phyloP scores from a whole-genome alignment of 805 yeast genomes.

The Ogataea methylovora region DNA sequence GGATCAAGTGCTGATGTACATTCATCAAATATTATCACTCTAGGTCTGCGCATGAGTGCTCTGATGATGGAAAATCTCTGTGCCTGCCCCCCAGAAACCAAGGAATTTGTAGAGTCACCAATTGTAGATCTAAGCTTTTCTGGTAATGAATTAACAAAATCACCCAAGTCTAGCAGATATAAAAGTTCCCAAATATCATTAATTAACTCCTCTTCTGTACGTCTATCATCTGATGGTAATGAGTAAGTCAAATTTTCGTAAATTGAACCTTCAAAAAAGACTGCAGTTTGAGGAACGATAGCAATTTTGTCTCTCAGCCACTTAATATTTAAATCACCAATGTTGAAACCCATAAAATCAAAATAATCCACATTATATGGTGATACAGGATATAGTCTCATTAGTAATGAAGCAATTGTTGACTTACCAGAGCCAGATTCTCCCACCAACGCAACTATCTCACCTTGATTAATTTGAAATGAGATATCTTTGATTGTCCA shows the following conservation, averaged over 20 bases:
- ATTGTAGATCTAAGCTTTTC: conserved; percentile 53
- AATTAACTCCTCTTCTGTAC: conserved; percentile 1
- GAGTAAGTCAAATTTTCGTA: conserved; percentile 68
- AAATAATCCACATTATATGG: conserved; percentile 26
- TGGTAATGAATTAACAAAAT: conserved; percentile 48
- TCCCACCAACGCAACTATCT: conserved; percentile 67
- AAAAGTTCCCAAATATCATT: conserved; percentile 30
- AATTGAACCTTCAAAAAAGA: conserved; percentile 67
- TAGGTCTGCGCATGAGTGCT: conserved; percentile 64
- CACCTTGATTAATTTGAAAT: conserved; percentile 35
- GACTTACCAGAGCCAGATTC: conserved; percentile 92
- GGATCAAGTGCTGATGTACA: conserved; percentile 84
- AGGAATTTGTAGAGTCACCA: conserved; percentile 34
- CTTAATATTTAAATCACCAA: conserved; percentile 35
- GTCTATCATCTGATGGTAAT: conserved; percentile 15
- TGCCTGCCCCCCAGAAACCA: conserved; percentile 85
- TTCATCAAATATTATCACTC: conserved; percentile 72
- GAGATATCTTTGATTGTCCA: conserved; percentile 34
- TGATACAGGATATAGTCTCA: conserved; percentile 36
- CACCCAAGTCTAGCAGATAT: conserved; percentile 40
- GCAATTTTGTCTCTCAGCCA: conserved; percentile 49
- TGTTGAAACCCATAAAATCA: conserved; percentile 38
- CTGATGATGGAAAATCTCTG: conserved; percentile 83
- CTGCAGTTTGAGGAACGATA: conserved; percentile 70
- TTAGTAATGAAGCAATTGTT: conserved; percentile 52